phyloP scores from a whole-genome alignment of 192 early-diverging fungal species.

The Gonapodya prolifera region DNA sequence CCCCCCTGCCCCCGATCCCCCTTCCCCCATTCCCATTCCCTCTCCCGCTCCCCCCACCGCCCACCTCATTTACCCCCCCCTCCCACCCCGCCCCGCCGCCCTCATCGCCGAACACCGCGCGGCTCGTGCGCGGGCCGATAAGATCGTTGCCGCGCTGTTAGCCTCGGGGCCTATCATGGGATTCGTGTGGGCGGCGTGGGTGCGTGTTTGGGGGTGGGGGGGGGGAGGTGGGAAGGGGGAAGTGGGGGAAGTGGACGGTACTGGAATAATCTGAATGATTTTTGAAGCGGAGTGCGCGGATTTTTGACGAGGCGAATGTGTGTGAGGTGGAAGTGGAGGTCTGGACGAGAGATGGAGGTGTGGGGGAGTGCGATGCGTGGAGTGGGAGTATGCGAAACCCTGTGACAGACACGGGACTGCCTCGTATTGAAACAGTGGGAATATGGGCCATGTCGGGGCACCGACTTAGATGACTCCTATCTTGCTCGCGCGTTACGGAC shows the following conservation, averaged over 20 bases:
- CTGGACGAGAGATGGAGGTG: neutral
- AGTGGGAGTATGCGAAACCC: neutral
- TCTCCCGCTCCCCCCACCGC: neutral
- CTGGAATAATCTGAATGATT: too few relatives aligned
- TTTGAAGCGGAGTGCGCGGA: too few relatives aligned
- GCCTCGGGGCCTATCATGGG: neutral
- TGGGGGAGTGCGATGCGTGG: neutral
- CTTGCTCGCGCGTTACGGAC: neutral
- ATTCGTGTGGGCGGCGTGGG: neutral
- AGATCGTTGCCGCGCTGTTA: neutral
- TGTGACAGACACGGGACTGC: too few relatives aligned
- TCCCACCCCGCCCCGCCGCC: neutral
- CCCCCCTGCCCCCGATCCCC: neutral
- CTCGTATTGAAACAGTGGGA: too few relatives aligned
- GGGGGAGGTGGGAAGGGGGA: neutral
- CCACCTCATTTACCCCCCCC: too few relatives aligned
- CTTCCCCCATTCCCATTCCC: neutral
- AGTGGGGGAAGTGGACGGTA: neutral
- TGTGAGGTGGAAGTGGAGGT: neutral
- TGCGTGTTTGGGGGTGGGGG: neutral
- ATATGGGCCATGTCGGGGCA: neutral
- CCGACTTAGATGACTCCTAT: neutral
- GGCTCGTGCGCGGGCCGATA: neutral
- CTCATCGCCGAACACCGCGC: neutral
- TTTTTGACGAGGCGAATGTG: neutral